phyloP scores from a whole-genome alignment of 2,329 filamentous ascomycete species.

The Arthrocladium fulminans region DNA sequence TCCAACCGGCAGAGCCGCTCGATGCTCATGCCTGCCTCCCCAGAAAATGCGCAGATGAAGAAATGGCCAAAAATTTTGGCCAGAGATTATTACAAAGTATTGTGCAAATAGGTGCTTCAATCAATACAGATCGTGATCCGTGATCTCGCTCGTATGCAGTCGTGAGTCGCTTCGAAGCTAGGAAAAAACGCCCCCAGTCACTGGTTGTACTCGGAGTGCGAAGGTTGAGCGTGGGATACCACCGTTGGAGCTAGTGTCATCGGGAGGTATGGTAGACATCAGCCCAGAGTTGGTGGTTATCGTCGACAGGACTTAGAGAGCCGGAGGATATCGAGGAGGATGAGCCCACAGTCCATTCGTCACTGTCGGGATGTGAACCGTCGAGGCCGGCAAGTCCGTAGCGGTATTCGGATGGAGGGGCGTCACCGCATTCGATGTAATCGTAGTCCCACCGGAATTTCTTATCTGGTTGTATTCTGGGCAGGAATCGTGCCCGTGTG shows the following conservation, averaged over 20 bases:
- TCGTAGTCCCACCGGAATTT: slow-evolving; percentile 90
- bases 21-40: background rate
- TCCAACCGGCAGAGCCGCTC: background rate
- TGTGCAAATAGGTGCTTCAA: background rate
- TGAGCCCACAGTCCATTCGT: slow-evolving; percentile 85
- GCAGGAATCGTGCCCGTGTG: slow-evolving; percentile 69
- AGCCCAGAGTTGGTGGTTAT: slow-evolving; percentile 40
- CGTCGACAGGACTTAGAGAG: slow-evolving; percentile 54
- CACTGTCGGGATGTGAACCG: slow-evolving; percentile 56
- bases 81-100: background rate
- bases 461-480: slow-evolving; percentile 75
- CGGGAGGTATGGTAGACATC: slow-evolving; percentile 15
- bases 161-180: background rate
- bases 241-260: background rate
- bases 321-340: slow-evolving; percentile 65
- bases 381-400: slow-evolving; percentile 51
- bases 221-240: too few relatives aligned
- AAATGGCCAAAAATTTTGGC: background rate
- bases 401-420: slow-evolving; percentile 40
- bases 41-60: background rate
- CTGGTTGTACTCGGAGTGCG: too few relatives aligned
- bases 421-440: slow-evolving; percentile 75
- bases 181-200: too few relatives aligned
- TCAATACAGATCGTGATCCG: background rate
- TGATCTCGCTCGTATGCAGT: background rate